These are phyloP conservation scores for Limonium bicolor DNA, from an alignment of 148 eudicot genomes.

Conservation along the genomic window DNA sequence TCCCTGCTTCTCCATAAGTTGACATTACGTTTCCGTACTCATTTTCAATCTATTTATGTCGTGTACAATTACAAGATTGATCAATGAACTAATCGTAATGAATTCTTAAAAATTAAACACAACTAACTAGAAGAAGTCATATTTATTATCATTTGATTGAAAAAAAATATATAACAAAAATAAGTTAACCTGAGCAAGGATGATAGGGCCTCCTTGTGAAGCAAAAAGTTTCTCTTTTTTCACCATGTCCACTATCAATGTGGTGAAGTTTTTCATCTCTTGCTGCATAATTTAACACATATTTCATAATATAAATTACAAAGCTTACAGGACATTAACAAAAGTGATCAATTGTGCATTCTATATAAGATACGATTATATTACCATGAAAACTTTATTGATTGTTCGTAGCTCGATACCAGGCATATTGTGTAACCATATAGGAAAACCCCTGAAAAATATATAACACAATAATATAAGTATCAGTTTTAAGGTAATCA, in stretches of 20 bases:
- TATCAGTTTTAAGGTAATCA: no score
- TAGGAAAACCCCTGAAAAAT: no score
- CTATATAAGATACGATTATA: no score
- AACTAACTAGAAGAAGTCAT: no score
- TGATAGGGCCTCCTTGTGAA: slow-evolving; percentile 48
- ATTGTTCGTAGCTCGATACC: no score
- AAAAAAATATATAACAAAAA: not conserved
- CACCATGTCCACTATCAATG: slow-evolving; percentile 29
- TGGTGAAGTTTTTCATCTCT: slow-evolving; percentile 45
- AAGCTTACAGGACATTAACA: no score
- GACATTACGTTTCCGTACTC: slow-evolving; percentile 31
- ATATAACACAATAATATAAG: no score
- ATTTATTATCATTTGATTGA: not conserved
- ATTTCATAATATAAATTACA: no score
- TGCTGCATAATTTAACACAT: slow-evolving; percentile 9
- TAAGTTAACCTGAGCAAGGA: slow-evolving; percentile 31
- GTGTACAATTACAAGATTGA: no score
- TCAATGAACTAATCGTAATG: not conserved
- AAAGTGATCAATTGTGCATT: no score
- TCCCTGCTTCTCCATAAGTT: slow-evolving; percentile 25
- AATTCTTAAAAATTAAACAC: not conserved
- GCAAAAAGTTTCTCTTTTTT: slow-evolving; percentile 30
- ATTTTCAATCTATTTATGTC: slow-evolving; percentile 43
- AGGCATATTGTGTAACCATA: no score
- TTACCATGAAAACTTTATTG: no score